Percentiles rank a stretch among this genome's conserved stretches.
Evolutionary conservation across 495 filamentous ascomycete genomes (phyloP).

Genomic region (Aspergillus saccharolyticus): DNA sequence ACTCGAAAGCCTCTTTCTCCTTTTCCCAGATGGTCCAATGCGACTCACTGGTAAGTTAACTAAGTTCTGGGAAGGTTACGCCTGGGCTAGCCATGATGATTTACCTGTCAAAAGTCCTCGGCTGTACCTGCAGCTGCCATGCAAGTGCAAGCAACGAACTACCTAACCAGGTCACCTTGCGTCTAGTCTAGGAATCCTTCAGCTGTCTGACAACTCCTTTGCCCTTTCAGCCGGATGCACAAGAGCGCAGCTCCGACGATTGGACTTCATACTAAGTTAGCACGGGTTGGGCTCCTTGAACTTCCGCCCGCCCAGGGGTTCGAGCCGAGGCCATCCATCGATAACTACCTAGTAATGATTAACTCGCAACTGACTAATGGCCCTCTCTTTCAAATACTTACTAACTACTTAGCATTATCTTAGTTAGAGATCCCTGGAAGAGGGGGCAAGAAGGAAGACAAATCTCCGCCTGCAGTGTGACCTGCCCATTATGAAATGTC

Average conservation of each 20-base stretch:
- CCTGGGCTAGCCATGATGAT: neutral
- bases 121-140: constrained; percentile 21
- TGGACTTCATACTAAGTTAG: no score
- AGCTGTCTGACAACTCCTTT: neutral
- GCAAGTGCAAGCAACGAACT: constrained; percentile 12
- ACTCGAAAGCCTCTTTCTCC: neutral
- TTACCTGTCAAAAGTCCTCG: constrained; percentile 5
- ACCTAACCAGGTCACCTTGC: constrained; percentile 2
- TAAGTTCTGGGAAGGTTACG: neutral
- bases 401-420: no score
- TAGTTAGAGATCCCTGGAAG: neutral
- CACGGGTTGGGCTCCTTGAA: neutral
- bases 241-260: neutral
- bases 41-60: no score
- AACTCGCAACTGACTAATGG: neutral
- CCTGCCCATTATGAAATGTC: neutral
- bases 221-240: neutral
- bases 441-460: neutral
- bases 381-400: no score
- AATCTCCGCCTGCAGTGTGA: constrained; percentile 3
- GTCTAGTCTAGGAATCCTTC: neutral
- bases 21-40: no score
- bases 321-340: neutral
- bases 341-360: no score
- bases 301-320: neutral